These are phyloP conservation scores for Paramecium sexaurelia DNA, from an alignment of 73 alveolate species.

Conservation along the genomic window DNA sequence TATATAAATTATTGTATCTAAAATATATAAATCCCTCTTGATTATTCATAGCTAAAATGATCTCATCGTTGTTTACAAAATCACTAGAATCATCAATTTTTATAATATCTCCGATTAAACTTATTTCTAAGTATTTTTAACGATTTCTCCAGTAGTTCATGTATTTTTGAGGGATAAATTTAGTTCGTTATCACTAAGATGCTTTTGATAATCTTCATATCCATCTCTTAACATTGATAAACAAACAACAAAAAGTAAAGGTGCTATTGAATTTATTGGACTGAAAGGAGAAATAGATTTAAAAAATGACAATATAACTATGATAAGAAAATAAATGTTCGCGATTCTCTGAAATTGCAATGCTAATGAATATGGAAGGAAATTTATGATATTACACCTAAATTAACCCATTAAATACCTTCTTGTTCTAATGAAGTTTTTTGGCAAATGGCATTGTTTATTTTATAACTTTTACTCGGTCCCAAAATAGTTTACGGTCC, in stretches of 20 bases:
- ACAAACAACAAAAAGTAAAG: constrained; percentile 41
- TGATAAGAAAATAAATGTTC: constrained; percentile 86
- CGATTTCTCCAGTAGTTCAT: neutral
- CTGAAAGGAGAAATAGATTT: constrained; percentile 72
- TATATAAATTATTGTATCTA: too few relatives aligned
- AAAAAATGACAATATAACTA: constrained; percentile 82
- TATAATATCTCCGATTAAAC: too few relatives aligned
- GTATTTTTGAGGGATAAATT: constrained; percentile 5
- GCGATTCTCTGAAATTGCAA: constrained; percentile 91
- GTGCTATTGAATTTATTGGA: constrained; percentile 71
- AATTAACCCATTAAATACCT: too few relatives aligned
- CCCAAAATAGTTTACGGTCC: too few relatives aligned
- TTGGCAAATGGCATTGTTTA: too few relatives aligned
- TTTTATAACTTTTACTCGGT: too few relatives aligned
- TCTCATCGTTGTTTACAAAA: too few relatives aligned
- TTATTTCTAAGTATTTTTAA: too few relatives aligned
- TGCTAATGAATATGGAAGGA: constrained; percentile 66
- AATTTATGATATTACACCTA: constrained; percentile 27
- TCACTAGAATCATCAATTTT: too few relatives aligned
- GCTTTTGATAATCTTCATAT: constrained; percentile 92
- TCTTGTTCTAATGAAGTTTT: too few relatives aligned
- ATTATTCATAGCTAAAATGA: too few relatives aligned
- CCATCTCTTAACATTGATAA: constrained; percentile 60
- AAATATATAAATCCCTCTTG: too few relatives aligned
- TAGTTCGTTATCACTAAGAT: constrained; percentile 81